Base-by-base conservation (phyloP, 306 rosid genomes). In the Cyclanthera cordifolia region DNA sequence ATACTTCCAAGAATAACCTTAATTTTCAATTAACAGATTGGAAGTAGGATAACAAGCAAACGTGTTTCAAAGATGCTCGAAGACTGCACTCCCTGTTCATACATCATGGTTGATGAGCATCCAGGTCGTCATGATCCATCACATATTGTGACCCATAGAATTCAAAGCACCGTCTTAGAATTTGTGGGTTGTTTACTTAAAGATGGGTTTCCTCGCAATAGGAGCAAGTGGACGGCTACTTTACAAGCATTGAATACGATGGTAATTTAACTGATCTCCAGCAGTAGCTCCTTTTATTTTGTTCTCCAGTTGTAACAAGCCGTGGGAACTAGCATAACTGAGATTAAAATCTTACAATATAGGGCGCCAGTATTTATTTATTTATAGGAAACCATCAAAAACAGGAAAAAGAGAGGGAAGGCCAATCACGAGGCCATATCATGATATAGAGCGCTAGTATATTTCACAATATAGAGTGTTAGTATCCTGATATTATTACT, bases 1-100 rank as follows among this genome's bases (percentile, higher is more conserved):
- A 25, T 2, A 19, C 69, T 63, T 39, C 51, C 51, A 41, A 63
- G 17, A 37, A 39, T 63, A 28, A 65, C 53, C 20, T 45, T 65
- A 4, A 21, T 43, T 77, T 27, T 17, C 56, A 23, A 32, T 70
- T 79, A 64, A 65, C 88, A 93, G 98, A 82, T 93, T 21, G 98
- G 98, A 83, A 89, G 93, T 80, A 87, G 88, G 82, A 75, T 89
- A 81, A 93, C 95, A 68, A 93, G 98, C 86, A 89, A 93, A 76
- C 82, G 98, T 20, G 76, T 93, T 56, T 77, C 85, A 56, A 85
- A 87, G 77, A 67, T 93, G 93, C 80, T 93, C 47, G 93, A 89
- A 82, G 83, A 81, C 47, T 83, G 85, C 82, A 80, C 63, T 73
- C 91, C 96, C 20, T 84, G 82, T 81, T 75, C 95, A 24, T 93